Base-by-base conservation (phyloP, 2,329 filamentous ascomycete species). In the Aspergillus texensis region DNA sequence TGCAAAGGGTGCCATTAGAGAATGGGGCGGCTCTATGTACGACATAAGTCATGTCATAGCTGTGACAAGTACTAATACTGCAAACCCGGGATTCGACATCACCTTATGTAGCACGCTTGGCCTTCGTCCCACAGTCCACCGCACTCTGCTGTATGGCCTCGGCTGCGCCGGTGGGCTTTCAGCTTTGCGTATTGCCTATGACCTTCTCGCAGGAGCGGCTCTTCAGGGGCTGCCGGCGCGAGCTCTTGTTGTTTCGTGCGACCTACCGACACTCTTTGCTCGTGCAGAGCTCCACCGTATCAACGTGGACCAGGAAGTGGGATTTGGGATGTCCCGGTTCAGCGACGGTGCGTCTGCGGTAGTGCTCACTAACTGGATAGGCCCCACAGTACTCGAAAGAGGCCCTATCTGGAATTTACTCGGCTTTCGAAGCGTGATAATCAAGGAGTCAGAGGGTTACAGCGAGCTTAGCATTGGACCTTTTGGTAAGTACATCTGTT, bases 61-160 rank as follows among this genome's bases (percentile, higher is more conserved):
- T 28, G 89, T 88, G 0, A 90, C 88, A 6, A 91, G 89, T 72
- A 91, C 88, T 10, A 86, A 91, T 72, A 89, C 87, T 66, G 87
- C 88, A 19, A 91, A 90, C 72, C 88, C 88, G 0, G 88, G 88
- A 1, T 91, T 87, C 71, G 89, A 91, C 68, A 86, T 90, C 73
- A 89, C 82, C 65, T 86, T 91, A 28, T 84, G 84, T 58, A 87
- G 86, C 70, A 78, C 81, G 5, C 77, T 91, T 2, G 86, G 86
- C 0, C 79, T 90, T 34, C 79, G 80, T n/a, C 79, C 83, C 39
- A 78, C 78, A n/a, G 83, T 88, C 2, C 87, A 91, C 69, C 89
- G 88, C 70, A 85, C 89, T 6, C 79, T 91, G 4, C 79, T 91
- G 19, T 88, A 90, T 70, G 88, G 88, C 4, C 82, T 91, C 16